Percentiles rank a stretch among this genome's conserved stretches.
Evolutionary conservation across 2,329 filamentous ascomycete genomes (phyloP).

Genomic region (Huntiella abstrusa): DNA sequence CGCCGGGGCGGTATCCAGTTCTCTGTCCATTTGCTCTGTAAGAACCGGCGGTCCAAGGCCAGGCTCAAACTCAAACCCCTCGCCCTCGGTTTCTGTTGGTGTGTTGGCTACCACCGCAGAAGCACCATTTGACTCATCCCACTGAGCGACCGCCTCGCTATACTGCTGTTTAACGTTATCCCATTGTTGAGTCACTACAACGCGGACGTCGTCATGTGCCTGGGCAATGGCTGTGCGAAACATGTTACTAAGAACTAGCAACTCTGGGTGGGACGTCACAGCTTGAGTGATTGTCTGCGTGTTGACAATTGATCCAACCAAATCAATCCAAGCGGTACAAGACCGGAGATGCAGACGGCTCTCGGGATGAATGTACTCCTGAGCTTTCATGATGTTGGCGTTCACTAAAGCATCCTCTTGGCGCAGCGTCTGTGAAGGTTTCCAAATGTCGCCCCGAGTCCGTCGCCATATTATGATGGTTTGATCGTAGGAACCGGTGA

Average conservation of each 20-base stretch:
- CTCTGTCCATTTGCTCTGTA: constrained; percentile 4
- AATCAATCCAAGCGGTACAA: background rate
- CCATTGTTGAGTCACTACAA: background rate
- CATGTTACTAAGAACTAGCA: background rate
- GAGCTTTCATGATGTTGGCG: constrained; percentile 18
- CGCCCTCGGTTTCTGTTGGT: too few species aligned
- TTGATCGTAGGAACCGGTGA: constrained; percentile 92
- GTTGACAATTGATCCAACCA: background rate
- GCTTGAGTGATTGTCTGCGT: background rate
- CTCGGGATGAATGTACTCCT: background rate
- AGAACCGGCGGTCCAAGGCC: constrained; percentile 4
- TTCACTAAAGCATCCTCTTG: constrained; percentile 50
- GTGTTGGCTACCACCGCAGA: background rate
- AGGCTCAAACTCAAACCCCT: constrained; percentile 1
- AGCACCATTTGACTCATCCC: background rate
- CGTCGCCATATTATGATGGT: constrained; percentile 89
- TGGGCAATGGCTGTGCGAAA: background rate
- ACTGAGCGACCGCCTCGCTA: background rate
- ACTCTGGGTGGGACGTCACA: background rate
- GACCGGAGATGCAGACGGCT: background rate
- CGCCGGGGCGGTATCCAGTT: constrained; percentile 27
- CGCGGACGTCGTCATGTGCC: background rate
- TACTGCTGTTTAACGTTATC: background rate
- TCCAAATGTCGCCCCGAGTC: constrained; percentile 71
- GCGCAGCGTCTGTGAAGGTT: constrained; percentile 51